Evolutionary conservation across 1,284 basidiomycete genomes (phyloP), one percentile per base, ranked within the genome.

Genomic region (Trichosporon coremiiforme): DNA sequence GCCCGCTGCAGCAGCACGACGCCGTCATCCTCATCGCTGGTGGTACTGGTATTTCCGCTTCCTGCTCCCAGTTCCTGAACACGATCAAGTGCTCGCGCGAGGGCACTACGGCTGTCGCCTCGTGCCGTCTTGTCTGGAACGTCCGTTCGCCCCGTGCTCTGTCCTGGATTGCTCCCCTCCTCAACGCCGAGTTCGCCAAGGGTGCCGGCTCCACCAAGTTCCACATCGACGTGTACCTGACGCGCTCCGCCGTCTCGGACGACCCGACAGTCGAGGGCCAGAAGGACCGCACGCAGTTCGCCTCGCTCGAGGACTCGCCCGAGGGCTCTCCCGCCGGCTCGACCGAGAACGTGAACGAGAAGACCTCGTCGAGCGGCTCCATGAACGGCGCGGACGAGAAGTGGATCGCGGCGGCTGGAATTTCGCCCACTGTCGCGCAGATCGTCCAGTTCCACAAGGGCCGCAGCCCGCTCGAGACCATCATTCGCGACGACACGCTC

Each of bases 1-100:
- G 62, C 73, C 2, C 69, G 68, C 36, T 53, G 69, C 62, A 53
- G 78, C 36, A 68, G 68, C 45, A 76, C 62, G 76, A 80, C 64
- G 72, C 74, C 6, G 75, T 80, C 17, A 50, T 83, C 35, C 74
- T 83, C 63, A 66, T 83, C 45, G 75, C 78, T 29, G 80, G 81
- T 66, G 82, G 81, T 29, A 79, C 81, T 0, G 82, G 82, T 31
- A 73, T 83, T 35, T 76, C 80, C 1, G 79, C 77, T 63, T 78
- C 76, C 1, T 67, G 77, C 3, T 57, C 79, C 1, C 75, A 79
- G 41, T 66, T 82, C 36, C 74, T 77, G 8, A 66, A 75, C 25
- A 74, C 78, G 35, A 65, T 82, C 29, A 65, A 68, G 12, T 74
- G 78, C 13, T 74, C 75, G 10, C 70, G 71, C 57, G 57, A 70